Evolutionary conservation across 495 filamentous ascomycete genomes (phyloP), one percentile per base, ranked within the genome.

Genomic region (Peziza echinospora): DNA sequence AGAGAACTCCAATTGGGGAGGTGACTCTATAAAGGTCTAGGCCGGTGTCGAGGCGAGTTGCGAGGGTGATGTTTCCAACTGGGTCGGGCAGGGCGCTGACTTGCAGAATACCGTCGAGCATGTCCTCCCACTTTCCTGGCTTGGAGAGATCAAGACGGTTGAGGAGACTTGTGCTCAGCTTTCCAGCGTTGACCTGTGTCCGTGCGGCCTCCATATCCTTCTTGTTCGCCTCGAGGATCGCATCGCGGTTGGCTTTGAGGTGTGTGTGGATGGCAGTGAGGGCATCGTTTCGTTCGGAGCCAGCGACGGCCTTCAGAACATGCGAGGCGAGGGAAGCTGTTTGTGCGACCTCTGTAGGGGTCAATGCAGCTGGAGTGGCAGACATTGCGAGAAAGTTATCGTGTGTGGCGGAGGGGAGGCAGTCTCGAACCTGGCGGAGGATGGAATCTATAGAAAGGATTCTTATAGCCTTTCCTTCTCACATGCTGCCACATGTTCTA

Each of bases 41-140:
- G 22, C 76, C 82, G 53, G 93, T 80, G 62, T 96, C 89, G n/a
- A 99, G 70, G 21, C 74, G 71, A 26, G 84, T 99, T 47, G 77
- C 75, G 48, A 92, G 61, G 10, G 78, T 86, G 40, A 84, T 71
- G 60, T 79, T 81, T 55, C 86, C 86, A 53, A 96, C 89, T 91
- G 91, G 89, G 64, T 99, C 89, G 47, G 80, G 75, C 11, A 99
- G 69, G 44, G 73, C 74, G 52, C 81, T 70, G 34, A 99, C 91
- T 63, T 87, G 82, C 44, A 93, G 60, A 51, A 99, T 91, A 23
- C 89, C 91, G 62, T 91, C 77, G 42, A 99, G 70, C 89, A 96
- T 99, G 53, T 94, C 89, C 54, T 93, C 83, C 71, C 77, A 97
- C 66, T 97, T 96, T 30, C 86, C 84, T 45, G 73, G 71, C 58